Conservation (phyloP, 176 grass and related monocot species). For the Musa schizocarpa region DNA sequence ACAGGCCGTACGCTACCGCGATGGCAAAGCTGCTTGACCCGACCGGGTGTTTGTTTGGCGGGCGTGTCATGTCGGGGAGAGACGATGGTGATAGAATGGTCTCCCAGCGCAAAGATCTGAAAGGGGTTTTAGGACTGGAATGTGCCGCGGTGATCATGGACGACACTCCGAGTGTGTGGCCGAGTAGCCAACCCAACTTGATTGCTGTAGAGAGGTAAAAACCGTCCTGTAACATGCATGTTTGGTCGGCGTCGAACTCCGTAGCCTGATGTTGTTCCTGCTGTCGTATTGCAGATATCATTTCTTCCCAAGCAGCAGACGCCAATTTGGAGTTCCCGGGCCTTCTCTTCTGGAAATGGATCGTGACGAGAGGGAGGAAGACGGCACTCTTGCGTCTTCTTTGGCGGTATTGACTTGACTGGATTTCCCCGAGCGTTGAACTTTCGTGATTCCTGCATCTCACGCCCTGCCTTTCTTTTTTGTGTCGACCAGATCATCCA, state of each 20-base stretch:
- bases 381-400: slow-evolving; percentile 81
- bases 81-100: slow-evolving; percentile 63
- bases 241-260: no score
- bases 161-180: slow-evolving; percentile 84
- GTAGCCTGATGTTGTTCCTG: neutral
- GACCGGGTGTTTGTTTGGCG: slow-evolving; percentile 58
- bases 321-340: slow-evolving; percentile 79
- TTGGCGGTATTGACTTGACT: slow-evolving; percentile 35
- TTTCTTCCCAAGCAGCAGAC: slow-evolving; percentile 91
- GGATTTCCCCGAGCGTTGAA: neutral
- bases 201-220: slow-evolving; percentile 91
- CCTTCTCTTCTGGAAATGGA: slow-evolving; percentile 90
- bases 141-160: slow-evolving; percentile 91
- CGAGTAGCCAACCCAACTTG: slow-evolving; percentile 82
- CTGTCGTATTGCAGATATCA: slow-evolving; percentile 50
- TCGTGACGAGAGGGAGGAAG: slow-evolving; percentile 76
- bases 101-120: slow-evolving; percentile 87
- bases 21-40: slow-evolving; percentile 96
- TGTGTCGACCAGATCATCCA: slow-evolving; percentile 58
- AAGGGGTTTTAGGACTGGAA: slow-evolving; percentile 93
- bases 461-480: slow-evolving; percentile 11
- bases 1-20: slow-evolving; percentile 85
- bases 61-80: slow-evolving; percentile 81
- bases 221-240: no score
- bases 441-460: neutral